These are phyloP conservation scores for Angophora floribunda DNA, from an alignment of 345 rosid genomes.

Conservation along the genomic window DNA sequence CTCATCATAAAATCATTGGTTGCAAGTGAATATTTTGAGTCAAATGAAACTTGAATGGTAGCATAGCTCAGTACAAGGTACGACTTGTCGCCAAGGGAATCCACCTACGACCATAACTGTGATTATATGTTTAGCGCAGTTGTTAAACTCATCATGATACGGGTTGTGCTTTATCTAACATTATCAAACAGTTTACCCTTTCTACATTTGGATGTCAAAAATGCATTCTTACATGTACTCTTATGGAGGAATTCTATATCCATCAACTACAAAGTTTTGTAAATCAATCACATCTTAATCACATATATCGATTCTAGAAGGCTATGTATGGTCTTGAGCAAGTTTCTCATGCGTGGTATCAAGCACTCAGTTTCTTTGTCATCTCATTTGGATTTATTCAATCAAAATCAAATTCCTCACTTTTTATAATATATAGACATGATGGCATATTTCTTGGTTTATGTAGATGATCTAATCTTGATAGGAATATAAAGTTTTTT, in stretches of 20 bases:
- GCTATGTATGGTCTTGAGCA: neutral
- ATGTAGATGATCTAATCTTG: neutral
- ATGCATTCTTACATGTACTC: neutral
- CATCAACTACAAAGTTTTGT: neutral
- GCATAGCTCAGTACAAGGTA: neutral
- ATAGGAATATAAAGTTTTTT: neutral
- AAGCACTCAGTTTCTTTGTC: neutral
- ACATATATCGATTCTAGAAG: neutral
- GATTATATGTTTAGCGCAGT: neutral
- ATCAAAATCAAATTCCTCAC: neutral
- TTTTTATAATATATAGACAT: neutral
- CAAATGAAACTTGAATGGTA: neutral
- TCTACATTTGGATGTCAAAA: neutral
- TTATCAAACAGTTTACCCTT: neutral
- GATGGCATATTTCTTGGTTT: neutral
- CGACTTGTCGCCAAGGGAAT: neutral
- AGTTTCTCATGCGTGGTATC: neutral
- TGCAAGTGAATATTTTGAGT: neutral
- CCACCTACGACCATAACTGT: neutral
- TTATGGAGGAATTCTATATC: neutral
- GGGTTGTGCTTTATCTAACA: neutral
- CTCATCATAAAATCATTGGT: neutral
- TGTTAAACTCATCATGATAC: neutral
- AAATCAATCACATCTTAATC: neutral
- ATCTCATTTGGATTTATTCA: neutral